Percentiles rank a stretch among this genome's conserved stretches.
These are phyloP conservation scores for Trichoderma orchidacearum DNA, from an alignment of 495 filamentous ascomycete species.

Conservation along the genomic window DNA sequence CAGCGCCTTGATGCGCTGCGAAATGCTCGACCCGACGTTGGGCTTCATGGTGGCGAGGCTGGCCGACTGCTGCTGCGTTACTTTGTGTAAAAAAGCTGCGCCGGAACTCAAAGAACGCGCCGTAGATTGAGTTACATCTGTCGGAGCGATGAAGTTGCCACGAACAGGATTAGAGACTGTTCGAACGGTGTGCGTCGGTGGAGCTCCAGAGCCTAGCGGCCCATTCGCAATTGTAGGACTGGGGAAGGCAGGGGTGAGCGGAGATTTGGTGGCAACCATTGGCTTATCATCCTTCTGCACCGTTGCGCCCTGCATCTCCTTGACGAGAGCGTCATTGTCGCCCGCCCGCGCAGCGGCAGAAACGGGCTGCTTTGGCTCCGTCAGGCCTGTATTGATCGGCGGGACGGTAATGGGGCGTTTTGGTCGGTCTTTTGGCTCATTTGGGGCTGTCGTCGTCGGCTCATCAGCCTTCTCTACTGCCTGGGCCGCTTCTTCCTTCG, in stretches of 20 bases:
- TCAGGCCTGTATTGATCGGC: slow-evolving; percentile 38
- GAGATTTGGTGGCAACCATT: slow-evolving; percentile 72
- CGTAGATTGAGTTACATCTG: slow-evolving; percentile 20
- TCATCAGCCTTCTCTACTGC: slow-evolving; percentile 1
- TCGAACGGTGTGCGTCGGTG: slow-evolving; percentile 13
- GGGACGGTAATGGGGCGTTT: slow-evolving; percentile 37
- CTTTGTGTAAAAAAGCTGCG: slow-evolving; percentile 29
- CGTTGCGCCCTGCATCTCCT: slow-evolving; percentile 61
- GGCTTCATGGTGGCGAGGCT: slow-evolving; percentile 52
- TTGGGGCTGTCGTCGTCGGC: neutral
- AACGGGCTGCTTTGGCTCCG: slow-evolving; percentile 27
- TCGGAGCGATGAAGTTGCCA: slow-evolving; percentile 21
- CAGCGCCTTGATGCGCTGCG: slow-evolving; percentile 77
- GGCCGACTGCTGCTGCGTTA: slow-evolving; percentile 25
- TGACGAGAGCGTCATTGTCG: slow-evolving; percentile 82
- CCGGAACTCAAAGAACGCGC: slow-evolving; percentile 33
- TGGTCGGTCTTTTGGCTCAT: slow-evolving; percentile 14
- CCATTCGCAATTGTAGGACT: slow-evolving; percentile 9
- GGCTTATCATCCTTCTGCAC: slow-evolving; percentile 66
- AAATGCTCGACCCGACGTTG: slow-evolving; percentile 79
- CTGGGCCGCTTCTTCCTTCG: neutral
- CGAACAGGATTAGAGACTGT: slow-evolving; percentile 36
- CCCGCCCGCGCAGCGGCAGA: slow-evolving; percentile 44
- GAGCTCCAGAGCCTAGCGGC: neutral
- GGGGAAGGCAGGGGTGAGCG: slow-evolving; percentile 53